phyloP scores from a whole-genome alignment of 1,284 basidiomycete species.

The Leccinum insigne region DNA sequence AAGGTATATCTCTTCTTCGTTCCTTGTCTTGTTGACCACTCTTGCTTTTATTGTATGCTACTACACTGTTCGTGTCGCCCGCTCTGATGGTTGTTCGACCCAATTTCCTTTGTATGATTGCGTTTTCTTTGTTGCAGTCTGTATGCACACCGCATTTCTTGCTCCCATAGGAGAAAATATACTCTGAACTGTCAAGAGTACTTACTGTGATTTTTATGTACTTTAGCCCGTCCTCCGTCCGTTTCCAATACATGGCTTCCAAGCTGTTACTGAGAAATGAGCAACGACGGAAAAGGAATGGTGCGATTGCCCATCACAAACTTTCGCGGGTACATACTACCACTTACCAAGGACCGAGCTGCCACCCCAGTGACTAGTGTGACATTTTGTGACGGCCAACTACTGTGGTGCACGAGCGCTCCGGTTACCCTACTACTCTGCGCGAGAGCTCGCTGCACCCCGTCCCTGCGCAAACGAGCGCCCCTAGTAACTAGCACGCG shows the following conservation, averaged over 20 bases:
- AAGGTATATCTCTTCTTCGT: slow-evolving; percentile 11
- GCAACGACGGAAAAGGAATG: neutral
- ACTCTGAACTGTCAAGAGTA: slow-evolving; percentile 4
- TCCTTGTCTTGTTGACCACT: slow-evolving; percentile 2
- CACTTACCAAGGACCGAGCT: too few species aligned
- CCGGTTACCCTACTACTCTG: too few species aligned
- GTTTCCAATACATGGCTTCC: neutral
- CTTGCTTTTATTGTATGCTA: slow-evolving; percentile 6
- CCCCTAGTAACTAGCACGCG: too few species aligned
- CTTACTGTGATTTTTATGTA: neutral
- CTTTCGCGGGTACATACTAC: neutral
- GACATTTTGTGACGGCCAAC: too few species aligned
- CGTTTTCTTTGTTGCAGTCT: slow-evolving; percentile 7
- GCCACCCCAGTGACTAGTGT: too few species aligned
- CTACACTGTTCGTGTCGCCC: slow-evolving; percentile 1
- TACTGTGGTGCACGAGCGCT: too few species aligned
- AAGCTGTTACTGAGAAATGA: neutral
- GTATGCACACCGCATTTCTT: slow-evolving; percentile 18
- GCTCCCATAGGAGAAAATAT: slow-evolving; percentile 13
- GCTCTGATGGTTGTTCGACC: slow-evolving; percentile 9
- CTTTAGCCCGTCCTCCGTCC: neutral
- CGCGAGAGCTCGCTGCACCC: too few species aligned
- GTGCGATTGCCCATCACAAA: neutral
- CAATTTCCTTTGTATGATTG: slow-evolving; percentile 17
- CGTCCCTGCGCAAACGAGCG: too few species aligned